These are phyloP conservation scores for Biancaea sappan DNA, from an alignment of 306 rosid genomes.

Conservation along the genomic window DNA sequence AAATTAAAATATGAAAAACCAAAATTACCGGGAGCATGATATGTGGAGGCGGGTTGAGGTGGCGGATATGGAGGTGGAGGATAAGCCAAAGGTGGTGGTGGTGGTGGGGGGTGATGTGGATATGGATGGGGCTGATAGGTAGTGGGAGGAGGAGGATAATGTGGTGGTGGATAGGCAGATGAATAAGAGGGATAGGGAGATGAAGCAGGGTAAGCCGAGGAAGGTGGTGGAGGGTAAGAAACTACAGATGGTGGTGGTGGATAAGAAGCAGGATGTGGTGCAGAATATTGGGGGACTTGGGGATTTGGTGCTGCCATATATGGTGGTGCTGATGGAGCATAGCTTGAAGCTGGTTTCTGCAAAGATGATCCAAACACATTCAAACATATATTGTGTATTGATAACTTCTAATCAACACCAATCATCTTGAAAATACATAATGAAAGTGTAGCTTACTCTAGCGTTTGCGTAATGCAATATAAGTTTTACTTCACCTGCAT, in stretches of 20 bases:
- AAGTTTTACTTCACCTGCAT: slow-evolving; percentile 49
- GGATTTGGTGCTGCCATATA: background rate
- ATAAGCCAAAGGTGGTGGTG: background rate
- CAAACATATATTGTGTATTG: no score
- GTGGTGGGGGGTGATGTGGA: no score
- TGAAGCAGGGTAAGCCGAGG: slow-evolving; percentile 7
- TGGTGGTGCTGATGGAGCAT: slow-evolving; percentile 22
- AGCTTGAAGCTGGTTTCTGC: slow-evolving; percentile 26
- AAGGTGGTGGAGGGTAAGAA: no score
- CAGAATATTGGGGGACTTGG: background rate
- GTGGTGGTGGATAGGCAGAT: slow-evolving; percentile 16
- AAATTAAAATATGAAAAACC: background rate
- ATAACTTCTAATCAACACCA: background rate
- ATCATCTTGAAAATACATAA: background rate
- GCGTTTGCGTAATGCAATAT: slow-evolving; percentile 46
- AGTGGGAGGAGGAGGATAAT: slow-evolving; percentile 34
- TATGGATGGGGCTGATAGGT: slow-evolving; percentile 34
- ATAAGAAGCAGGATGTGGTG: background rate
- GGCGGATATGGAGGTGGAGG: slow-evolving; percentile 19
- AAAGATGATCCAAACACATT: slow-evolving; percentile 3
- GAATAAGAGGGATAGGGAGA: slow-evolving; percentile 8
- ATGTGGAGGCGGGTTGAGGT: slow-evolving; percentile 4
- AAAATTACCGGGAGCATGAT: slow-evolving; percentile 59
- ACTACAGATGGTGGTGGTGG: no score
- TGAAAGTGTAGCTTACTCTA: slow-evolving; percentile 21